A percentile compares a stretch with the other conserved stretches of the same genome.
Evolutionary conservation across 2,329 filamentous ascomycete genomes (phyloP).

Genomic region (Chlorencoelia australis): DNA sequence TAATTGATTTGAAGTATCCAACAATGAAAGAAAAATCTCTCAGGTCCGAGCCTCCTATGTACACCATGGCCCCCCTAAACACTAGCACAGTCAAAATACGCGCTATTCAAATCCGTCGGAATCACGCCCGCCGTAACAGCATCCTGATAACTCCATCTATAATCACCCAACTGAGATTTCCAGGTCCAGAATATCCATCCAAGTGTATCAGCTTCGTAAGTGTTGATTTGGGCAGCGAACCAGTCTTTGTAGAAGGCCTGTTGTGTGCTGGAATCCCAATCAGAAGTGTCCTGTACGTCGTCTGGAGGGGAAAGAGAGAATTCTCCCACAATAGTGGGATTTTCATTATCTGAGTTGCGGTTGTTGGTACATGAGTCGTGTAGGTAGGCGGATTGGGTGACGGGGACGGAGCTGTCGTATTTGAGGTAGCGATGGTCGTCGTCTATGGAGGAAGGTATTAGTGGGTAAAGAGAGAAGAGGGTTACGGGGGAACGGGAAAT

Average conservation of each 20-base stretch:
- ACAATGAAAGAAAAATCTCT: no score
- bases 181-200: constrained; percentile 54
- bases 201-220: constrained; percentile 39
- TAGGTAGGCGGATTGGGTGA: constrained; percentile 40
- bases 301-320: constrained; percentile 45
- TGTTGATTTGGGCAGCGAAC: constrained; percentile 45
- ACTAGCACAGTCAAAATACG: background rate
- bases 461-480: background rate
- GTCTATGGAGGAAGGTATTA: background rate
- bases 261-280: constrained; percentile 33
- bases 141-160: constrained; percentile 39
- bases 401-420: constrained; percentile 36
- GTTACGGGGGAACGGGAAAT: background rate
- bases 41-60: no score
- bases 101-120: constrained; percentile 14
- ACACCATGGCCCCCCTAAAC: no score
- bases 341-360: constrained; percentile 28
- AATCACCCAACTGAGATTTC: constrained; percentile 41
- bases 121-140: constrained; percentile 33
- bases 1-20: no score
- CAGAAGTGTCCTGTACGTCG: constrained; percentile 34
- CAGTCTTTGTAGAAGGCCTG: constrained; percentile 43
- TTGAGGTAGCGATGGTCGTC: constrained; percentile 44
- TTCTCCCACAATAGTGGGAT: constrained; percentile 45
- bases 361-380: constrained; percentile 38